A percentile compares a stretch with the other conserved stretches of the same genome.
phyloP scores from a whole-genome alignment of 495 filamentous ascomycete species.

The Cercophora scortea region DNA sequence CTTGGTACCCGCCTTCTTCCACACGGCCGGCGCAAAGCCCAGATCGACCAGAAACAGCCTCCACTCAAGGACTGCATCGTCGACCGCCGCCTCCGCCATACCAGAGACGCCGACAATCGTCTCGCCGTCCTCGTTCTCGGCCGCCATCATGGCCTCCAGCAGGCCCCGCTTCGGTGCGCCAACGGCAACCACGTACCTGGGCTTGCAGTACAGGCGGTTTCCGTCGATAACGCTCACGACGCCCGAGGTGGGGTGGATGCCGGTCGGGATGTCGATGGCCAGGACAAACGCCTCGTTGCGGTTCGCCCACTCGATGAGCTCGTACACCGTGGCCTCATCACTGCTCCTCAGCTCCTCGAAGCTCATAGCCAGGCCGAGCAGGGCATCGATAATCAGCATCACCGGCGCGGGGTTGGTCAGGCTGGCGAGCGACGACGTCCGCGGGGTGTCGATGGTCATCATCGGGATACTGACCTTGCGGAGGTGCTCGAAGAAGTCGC shows the following conservation, averaged over 20 bases:
- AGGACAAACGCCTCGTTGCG: constrained; percentile 67
- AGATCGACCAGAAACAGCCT: constrained; percentile 77
- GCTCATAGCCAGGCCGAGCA: constrained; percentile 73
- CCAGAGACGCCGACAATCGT: constrained; percentile 20
- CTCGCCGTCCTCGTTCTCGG: constrained; percentile 44
- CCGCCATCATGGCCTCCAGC: constrained; percentile 56
- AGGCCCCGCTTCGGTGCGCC: constrained; percentile 80
- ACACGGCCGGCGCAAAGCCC: constrained; percentile 70
- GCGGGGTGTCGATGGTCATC: constrained; percentile 29
- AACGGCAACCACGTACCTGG: constrained; percentile 70
- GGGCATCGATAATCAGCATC: constrained; percentile 79
- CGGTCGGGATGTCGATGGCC: constrained; percentile 80
- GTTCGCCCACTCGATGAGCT: constrained; percentile 83
- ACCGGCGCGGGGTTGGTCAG: constrained; percentile 38
- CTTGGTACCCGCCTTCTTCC: constrained; percentile 78
- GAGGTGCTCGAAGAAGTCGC: constrained; percentile 44
- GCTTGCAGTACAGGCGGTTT: constrained; percentile 61
- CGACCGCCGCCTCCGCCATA: constrained; percentile 13
- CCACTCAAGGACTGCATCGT: constrained; percentile 45
- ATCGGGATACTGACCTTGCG: constrained; percentile 30
- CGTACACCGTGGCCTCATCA: constrained; percentile 73
- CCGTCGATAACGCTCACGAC: constrained; percentile 52
- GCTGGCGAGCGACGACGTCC: constrained; percentile 23
- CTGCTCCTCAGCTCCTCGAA: constrained; percentile 78
- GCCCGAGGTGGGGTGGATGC: constrained; percentile 73